Conservation (phyloP, 805 yeast genomes). For the Cyberlindnera mississippiensis region DNA sequence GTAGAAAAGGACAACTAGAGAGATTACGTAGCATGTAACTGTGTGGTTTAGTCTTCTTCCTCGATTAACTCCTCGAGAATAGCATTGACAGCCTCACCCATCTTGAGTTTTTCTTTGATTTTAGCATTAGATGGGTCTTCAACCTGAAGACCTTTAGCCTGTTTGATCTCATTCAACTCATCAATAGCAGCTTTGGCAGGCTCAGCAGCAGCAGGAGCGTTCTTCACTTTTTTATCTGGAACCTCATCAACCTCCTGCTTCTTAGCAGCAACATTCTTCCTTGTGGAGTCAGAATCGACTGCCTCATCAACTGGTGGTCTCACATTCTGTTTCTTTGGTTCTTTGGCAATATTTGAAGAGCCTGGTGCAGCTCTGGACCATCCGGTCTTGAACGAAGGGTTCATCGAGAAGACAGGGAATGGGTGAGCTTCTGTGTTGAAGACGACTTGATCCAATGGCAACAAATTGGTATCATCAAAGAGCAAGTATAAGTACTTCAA, state of each 20-base stretch:
- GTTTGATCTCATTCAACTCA: conserved; percentile 16
- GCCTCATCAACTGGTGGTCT: conserved; percentile 18
- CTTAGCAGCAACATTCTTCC: neutral
- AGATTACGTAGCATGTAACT: too few relatives aligned
- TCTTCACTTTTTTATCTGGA: neutral
- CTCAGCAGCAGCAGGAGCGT: conserved; percentile 22
- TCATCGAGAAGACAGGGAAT: conserved; percentile 65
- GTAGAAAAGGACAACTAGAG: too few relatives aligned
- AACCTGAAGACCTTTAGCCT: neutral
- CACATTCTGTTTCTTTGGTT: conserved; percentile 24
- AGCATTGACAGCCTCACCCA: conserved; percentile 13
- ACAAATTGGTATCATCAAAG: conserved; percentile 61
- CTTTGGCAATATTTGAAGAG: conserved; percentile 1
- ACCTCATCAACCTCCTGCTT: neutral
- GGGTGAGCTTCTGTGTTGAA: conserved; percentile 96
- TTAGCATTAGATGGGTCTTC: conserved; percentile 4
- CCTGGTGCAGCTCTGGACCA: conserved; percentile 41
- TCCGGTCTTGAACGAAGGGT: conserved; percentile 52
- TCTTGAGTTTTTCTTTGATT: conserved; percentile 7
- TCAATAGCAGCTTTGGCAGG: conserved; percentile 26
- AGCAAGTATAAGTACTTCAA: conserved; percentile 77
- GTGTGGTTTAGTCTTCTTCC: neutral
- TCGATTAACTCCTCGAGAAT: neutral
- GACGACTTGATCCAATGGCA: conserved; percentile 66
- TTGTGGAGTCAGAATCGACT: neutral